These are phyloP conservation scores for Metschnikowia corniflorae DNA, from an alignment of 805 yeast species.

Conservation along the genomic window DNA sequence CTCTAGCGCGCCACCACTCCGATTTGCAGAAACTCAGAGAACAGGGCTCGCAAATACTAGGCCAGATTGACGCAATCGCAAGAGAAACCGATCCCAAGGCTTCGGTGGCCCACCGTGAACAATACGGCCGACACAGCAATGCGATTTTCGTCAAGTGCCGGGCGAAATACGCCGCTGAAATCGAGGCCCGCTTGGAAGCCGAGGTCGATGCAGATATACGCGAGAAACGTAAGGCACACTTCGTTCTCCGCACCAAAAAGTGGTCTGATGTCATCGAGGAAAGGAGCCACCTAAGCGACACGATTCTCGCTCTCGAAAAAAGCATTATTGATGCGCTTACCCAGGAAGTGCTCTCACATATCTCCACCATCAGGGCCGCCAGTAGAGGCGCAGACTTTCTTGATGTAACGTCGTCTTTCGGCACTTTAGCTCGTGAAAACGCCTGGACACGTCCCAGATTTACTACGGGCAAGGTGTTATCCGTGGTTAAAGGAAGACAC, in stretches of 20 bases:
- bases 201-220: slow-evolving; percentile 14
- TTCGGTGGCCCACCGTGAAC: slow-evolving; percentile 25
- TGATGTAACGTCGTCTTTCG: slow-evolving; percentile 73
- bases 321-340: slow-evolving; percentile 49
- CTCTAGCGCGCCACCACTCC: slow-evolving; percentile 32
- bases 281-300: slow-evolving; percentile 42
- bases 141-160: slow-evolving; percentile 48
- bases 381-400: slow-evolving; percentile 56
- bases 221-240: slow-evolving; percentile 38
- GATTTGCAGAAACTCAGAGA: slow-evolving; percentile 23
- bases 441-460: slow-evolving; percentile 64
- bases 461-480: slow-evolving; percentile 43
- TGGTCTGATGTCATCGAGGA: slow-evolving; percentile 56
- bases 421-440: slow-evolving; percentile 65
- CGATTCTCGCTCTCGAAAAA: slow-evolving; percentile 55
- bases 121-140: slow-evolving; percentile 31
- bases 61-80: slow-evolving; percentile 19
- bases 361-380: slow-evolving; percentile 47
- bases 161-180: slow-evolving; percentile 25
- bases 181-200: slow-evolving; percentile 5
- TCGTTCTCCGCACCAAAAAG: slow-evolving; percentile 43
- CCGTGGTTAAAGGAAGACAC: slow-evolving; percentile 63
- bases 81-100: slow-evolving; percentile 29
- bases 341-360: slow-evolving; percentile 39
- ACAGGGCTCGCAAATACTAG: slow-evolving; percentile 25